Evolutionary conservation across 23 red algal genomes (phyloP), one percentile per base, ranked within the genome.

Genomic region (Pyropia yezoensis): DNA sequence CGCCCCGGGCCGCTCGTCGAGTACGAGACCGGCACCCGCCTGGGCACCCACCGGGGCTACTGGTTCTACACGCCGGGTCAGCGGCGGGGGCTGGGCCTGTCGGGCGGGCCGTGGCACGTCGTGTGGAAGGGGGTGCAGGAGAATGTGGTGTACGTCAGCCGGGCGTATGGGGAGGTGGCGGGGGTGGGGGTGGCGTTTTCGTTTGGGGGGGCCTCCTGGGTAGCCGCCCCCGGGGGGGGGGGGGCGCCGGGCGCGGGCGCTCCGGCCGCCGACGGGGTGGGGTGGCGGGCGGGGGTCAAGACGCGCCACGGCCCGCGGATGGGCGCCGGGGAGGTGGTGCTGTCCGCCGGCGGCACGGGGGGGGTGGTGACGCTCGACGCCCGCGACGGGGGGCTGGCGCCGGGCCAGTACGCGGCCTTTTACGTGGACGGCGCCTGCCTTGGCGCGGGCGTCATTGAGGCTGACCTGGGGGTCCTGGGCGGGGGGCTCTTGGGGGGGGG

Each of bases 21-120:
- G 60, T 83, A 71, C 23, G 93, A 97, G 49, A 86, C 79, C 25
- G 93, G 85, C 20, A n/a, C 59, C 24, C 52, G 65, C 19, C 67
- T 97, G 23, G 93, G 93, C 39, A 59, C 57, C 61, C 93, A 97
- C 52, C 67, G 75, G 3, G 93, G 93, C 1, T 97, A 77, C 57
- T 97, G 93, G 93, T 97, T 97, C 63, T 97, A 86, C 74, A 97
- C 93, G 55, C 13, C 87, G 20, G 93, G 93, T 4, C 93, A 97
- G 49, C 47, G 93, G 45, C 52, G 64, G 49, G 93, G 93, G 7
- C 49, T 97, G 16, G 58, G 76, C 16, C 62, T 97, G 22, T 73
- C 84, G 15, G 87, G 81, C 8, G 93, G 93, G 33, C 93, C 93
- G 1, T 97, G 93, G 93, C 75, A 90, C 64, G 93, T 97, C 17